Base-by-base conservation (phyloP, 2,329 filamentous ascomycete genomes). In the Sporothrix humicola region DNA sequence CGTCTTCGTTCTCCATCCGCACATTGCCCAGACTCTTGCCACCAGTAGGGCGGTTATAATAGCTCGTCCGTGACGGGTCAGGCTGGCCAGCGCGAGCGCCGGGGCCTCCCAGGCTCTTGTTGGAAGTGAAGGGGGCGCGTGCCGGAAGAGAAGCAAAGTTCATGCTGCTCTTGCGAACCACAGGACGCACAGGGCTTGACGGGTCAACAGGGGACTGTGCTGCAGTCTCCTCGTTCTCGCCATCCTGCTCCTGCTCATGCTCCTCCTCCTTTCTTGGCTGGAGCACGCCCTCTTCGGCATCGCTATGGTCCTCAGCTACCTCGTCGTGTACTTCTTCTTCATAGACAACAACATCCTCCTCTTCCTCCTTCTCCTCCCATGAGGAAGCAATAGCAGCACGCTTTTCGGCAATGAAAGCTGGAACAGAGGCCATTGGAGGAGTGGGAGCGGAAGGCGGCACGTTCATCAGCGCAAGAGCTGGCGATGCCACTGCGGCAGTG, bases 91-190 rank as follows among this genome's bases (percentile, higher is more conserved):
- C 69, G 31, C 93, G 87, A 23, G 88, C 87, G 2, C 63, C 72
- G 42, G 71, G 61, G 20, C 70, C 72, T 17, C 91, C 94, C 79
- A 94, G 89, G 80, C 92, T 97, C 83, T 95, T 95, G 81, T 97
- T 97, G 17, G 89, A 89, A 46, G 90, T 90, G 71, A 98, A 85
- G 50, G 95, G 95, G 79, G 98, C 95, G 75, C 96, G 89, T 2
- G 95, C 95, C 44, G 96, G 96, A 13, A 99, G 86, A 20, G 96
- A 94, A 52, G 96, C 94, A 83, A 99, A 98, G 74, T 93, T 97
- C 74, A 99, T 87, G 80, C 95, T 98, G 82, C 95, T 97, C 85
- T 98, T 98, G 74, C 95, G 91, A 77, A 97, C 88, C 44, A 93
- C 85, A 1, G 92, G 92, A 77, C 93, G 88, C 68, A 92, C 89